Conservation (phyloP, 2,329 filamentous ascomycete genomes). For the Neofusicoccum sp. region DNA sequence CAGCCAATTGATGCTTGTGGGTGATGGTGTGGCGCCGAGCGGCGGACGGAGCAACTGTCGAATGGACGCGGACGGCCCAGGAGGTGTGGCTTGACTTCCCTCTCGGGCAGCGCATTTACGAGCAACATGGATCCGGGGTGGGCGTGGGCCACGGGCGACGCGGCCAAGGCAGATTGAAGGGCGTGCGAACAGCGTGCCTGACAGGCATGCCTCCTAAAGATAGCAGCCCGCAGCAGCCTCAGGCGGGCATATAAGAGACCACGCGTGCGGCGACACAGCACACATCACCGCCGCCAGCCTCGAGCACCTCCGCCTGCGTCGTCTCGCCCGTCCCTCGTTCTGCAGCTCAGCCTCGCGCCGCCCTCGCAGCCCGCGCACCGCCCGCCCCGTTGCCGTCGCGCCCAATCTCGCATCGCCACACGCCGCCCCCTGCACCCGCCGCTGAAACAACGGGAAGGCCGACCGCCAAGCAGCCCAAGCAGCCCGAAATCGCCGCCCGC, state of each 20-base stretch:
- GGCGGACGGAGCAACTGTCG: background rate
- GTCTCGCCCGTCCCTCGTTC: background rate
- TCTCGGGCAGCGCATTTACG: background rate
- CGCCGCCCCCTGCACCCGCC: background rate
- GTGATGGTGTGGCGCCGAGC: background rate
- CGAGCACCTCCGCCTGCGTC: background rate
- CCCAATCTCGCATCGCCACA: conserved; percentile 14
- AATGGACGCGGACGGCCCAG: background rate
- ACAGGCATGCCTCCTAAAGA: background rate
- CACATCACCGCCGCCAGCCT: background rate
- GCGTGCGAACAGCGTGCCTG: background rate
- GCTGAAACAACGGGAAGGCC: conserved; percentile 13
- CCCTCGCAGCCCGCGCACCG: background rate
- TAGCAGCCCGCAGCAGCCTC: background rate
- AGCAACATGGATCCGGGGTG: background rate
- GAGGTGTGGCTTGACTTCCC: conserved; percentile 10
- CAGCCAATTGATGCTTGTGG: background rate
- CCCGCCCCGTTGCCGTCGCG: too few relatives aligned
- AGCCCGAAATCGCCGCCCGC: background rate
- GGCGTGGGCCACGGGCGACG: background rate
- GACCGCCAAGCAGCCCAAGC: background rate
- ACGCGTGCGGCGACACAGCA: background rate
- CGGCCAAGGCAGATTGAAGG: conserved; percentile 10
- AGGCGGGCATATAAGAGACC: background rate
- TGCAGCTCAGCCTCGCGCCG: background rate